Percentiles rank a stretch among this genome's conserved stretches.
Conservation (phyloP, 495 filamentous ascomycete genomes). For the Cercophora newfieldiana region DNA sequence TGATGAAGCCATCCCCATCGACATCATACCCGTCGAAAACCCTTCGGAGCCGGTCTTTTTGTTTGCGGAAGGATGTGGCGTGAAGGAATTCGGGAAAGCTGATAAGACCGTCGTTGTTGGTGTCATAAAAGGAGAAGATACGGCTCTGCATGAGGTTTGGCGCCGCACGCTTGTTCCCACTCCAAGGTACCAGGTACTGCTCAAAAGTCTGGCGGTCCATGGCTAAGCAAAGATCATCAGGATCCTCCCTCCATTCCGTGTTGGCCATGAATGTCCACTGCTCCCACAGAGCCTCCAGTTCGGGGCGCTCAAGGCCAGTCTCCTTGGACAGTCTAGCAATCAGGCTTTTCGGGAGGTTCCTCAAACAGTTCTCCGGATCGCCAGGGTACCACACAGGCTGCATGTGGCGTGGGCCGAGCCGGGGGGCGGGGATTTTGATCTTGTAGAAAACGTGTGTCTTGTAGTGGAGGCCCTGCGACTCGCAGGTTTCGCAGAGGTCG, state of each 20-base stretch:
- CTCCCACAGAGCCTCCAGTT: constrained; percentile 91
- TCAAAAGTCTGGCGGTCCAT: constrained; percentile 92
- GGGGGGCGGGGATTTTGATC: constrained; percentile 52
- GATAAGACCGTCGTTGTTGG: constrained; percentile 82
- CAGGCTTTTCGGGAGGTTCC: constrained; percentile 62
- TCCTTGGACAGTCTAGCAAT: constrained; percentile 66
- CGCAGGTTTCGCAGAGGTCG: constrained; percentile 87
- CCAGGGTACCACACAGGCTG: constrained; percentile 89
- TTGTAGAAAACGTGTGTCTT: constrained; percentile 98
- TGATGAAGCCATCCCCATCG: constrained; percentile 84
- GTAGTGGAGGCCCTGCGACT: constrained; percentile 77
- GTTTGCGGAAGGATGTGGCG: constrained; percentile 78
- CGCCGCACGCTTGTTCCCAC: constrained; percentile 68
- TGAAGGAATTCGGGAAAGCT: constrained; percentile 91
- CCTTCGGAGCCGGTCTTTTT: constrained; percentile 69
- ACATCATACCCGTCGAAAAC: constrained; percentile 92
- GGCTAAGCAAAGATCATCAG: constrained; percentile 70
- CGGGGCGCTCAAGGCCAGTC: constrained; percentile 75
- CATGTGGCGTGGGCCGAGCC: constrained; percentile 56
- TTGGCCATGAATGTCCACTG: constrained; percentile 93
- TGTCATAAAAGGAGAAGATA: constrained; percentile 95
- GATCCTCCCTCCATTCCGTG: constrained; percentile 80
- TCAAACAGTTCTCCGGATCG: constrained; percentile 64
- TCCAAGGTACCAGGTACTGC: constrained; percentile 81
- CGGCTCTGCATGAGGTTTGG: constrained; percentile 93